Percentiles rank a stretch among this genome's conserved stretches.
Evolutionary conservation across 164 flowering plant genomes (phyloP).

Genomic region (Akebia trifoliata): DNA sequence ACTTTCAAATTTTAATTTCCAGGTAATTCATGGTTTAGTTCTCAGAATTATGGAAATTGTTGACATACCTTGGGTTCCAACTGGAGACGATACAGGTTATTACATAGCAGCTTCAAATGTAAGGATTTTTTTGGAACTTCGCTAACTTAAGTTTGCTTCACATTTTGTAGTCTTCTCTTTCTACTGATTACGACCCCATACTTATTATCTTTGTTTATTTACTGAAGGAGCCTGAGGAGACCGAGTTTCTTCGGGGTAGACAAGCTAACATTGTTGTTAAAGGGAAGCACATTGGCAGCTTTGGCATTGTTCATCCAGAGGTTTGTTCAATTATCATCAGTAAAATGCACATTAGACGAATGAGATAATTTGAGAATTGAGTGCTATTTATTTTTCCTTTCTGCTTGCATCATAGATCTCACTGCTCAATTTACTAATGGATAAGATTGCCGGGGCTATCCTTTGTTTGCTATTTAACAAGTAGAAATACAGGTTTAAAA

Average conservation of each 20-base stretch:
- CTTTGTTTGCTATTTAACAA: background rate
- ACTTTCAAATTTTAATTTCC: too few relatives aligned
- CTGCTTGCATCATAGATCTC: background rate
- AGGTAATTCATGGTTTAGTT: slow-evolving; percentile 80
- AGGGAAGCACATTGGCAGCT: slow-evolving; percentile 68
- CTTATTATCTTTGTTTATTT: background rate
- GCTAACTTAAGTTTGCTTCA: too few relatives aligned
- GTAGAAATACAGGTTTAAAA: background rate
- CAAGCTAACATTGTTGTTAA: slow-evolving; percentile 70
- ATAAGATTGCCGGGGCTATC: background rate
- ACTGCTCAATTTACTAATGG: background rate
- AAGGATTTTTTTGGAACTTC: too few relatives aligned
- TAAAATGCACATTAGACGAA: too few relatives aligned
- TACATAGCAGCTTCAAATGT: slow-evolving; percentile 58
- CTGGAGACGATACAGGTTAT: slow-evolving; percentile 68
- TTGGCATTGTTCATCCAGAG: slow-evolving; percentile 95
- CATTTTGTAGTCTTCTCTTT: background rate
- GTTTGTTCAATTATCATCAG: slow-evolving; percentile 29
- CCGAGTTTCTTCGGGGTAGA: slow-evolving; percentile 80
- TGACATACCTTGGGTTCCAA: too few relatives aligned
- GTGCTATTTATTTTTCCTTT: background rate
- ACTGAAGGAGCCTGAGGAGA: slow-evolving; percentile 81
- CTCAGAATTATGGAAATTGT: slow-evolving; percentile 84
- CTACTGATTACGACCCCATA: background rate
- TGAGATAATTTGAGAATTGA: background rate